Conservation (phyloP, 2,329 filamentous ascomycete species). For the Botrytis hyacinthi region DNA sequence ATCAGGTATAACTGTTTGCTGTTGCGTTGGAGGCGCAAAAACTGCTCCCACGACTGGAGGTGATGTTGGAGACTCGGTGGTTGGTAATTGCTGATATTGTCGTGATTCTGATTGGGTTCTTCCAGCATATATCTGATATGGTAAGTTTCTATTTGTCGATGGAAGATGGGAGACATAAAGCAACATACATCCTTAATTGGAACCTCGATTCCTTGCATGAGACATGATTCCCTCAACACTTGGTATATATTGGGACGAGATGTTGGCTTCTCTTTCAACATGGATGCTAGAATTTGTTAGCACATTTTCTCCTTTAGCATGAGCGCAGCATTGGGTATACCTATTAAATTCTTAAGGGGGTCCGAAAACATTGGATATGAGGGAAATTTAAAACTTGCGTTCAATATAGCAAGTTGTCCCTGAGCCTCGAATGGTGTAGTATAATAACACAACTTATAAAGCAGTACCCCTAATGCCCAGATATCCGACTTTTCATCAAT, state of each 20-base stretch:
- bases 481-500: constrained; percentile 99
- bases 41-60: constrained; percentile 73
- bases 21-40: constrained; percentile 71
- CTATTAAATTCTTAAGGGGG: constrained; percentile 83
- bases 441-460: constrained; percentile 99
- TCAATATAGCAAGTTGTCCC: constrained; percentile 94
- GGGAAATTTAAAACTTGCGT: constrained; percentile 91
- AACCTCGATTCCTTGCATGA: constrained; percentile 82
- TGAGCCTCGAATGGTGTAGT: constrained; percentile 98
- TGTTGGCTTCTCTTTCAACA: constrained; percentile 80
- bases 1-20: constrained; percentile 75
- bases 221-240: constrained; percentile 80
- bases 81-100: constrained; percentile 58
- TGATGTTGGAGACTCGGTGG: constrained; percentile 49
- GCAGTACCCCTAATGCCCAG: constrained; percentile 85
- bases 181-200: constrained; percentile 84
- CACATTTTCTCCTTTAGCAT: neutral
- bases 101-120: constrained; percentile 62
- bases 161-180: neutral
- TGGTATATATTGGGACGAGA: constrained; percentile 89
- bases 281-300: constrained; percentile 60
- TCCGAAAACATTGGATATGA: constrained; percentile 87
- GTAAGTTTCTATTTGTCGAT: constrained; percentile 20
- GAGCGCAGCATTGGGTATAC: constrained; percentile 49
- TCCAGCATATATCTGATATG: constrained; percentile 65